Conservation (phyloP, 495 filamentous ascomycete species). For the Friedmanniomyces simplex region DNA sequence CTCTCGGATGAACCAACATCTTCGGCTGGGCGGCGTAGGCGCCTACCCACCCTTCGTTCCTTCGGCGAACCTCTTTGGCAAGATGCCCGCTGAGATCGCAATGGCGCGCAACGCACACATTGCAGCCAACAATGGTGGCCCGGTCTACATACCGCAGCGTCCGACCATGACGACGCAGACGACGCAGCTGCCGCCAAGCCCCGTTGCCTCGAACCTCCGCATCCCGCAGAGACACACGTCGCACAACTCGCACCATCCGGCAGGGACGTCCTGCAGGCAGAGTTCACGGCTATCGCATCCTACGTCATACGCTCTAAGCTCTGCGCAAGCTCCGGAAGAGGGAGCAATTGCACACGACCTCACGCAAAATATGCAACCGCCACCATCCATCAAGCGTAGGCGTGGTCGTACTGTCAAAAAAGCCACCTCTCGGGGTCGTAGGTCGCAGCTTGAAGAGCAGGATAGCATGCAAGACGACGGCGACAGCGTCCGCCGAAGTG, state of each 20-base stretch:
- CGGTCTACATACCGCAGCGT: neutral
- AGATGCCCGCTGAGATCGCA: neutral
- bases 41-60: neutral
- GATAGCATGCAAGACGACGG: neutral
- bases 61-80: neutral
- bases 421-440: neutral
- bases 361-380: neutral
- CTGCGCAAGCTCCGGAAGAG: neutral
- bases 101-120: neutral
- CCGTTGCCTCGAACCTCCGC: too few relatives aligned
- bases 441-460: neutral
- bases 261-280: too few relatives aligned
- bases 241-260: too few relatives aligned
- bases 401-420: too few relatives aligned
- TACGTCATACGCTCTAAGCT: too few relatives aligned
- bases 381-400: neutral
- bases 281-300: too few relatives aligned
- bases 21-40: neutral
- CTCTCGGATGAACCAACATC: neutral
- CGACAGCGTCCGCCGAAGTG: constrained; percentile 10
- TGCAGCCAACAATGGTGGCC: neutral
- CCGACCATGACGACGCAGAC: neutral
- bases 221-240: too few relatives aligned
- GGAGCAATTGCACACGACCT: neutral
- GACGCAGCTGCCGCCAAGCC: neutral